Conservation (phyloP, 2,329 filamentous ascomycete genomes). For the Phialophora macrospora region DNA sequence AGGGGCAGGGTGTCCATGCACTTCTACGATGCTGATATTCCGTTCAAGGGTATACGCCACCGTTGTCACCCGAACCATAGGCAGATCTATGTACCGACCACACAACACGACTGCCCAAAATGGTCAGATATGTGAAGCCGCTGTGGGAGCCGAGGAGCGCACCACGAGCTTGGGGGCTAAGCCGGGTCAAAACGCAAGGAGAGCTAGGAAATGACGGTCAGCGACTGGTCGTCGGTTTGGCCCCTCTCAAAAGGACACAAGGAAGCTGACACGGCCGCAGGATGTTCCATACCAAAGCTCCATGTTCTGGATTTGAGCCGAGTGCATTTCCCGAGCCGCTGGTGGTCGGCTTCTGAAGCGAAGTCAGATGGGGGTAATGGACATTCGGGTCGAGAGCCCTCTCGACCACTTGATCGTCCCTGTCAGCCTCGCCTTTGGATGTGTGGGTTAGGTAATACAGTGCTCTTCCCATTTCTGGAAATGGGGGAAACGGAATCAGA, state of each 20-base stretch:
- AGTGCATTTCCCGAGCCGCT: constrained; percentile 10
- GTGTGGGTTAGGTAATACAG: not conserved
- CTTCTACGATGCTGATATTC: not conserved
- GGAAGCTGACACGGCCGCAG: not conserved
- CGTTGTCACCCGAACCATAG: constrained; percentile 4
- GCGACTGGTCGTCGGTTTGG: not conserved
- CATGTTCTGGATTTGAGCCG: not conserved
- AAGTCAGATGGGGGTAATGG: not conserved
- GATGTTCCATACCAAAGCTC: not conserved
- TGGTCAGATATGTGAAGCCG: not conserved
- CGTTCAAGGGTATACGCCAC: not conserved
- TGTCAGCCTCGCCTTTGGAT: not conserved
- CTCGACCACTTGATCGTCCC: constrained; percentile 6
- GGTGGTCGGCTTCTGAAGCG: constrained; percentile 1
- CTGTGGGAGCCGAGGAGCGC: not conserved
- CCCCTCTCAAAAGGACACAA: not conserved
- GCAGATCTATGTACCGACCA: constrained; percentile 2
- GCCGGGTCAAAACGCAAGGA: not conserved
- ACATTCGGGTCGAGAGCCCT: constrained; percentile 7
- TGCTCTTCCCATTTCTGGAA: constrained; percentile 2
- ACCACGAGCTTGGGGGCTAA: constrained; percentile 2
- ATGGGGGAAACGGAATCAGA: not conserved
- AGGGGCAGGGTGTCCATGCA: not conserved
- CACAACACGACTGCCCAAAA: not conserved
- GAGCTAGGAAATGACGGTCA: constrained; percentile 7